Evolutionary conservation across 768 basidiomycete species (phyloP), one percentile per base, ranked within the genome.

Genomic region (Hypsizygus marmoreus): DNA sequence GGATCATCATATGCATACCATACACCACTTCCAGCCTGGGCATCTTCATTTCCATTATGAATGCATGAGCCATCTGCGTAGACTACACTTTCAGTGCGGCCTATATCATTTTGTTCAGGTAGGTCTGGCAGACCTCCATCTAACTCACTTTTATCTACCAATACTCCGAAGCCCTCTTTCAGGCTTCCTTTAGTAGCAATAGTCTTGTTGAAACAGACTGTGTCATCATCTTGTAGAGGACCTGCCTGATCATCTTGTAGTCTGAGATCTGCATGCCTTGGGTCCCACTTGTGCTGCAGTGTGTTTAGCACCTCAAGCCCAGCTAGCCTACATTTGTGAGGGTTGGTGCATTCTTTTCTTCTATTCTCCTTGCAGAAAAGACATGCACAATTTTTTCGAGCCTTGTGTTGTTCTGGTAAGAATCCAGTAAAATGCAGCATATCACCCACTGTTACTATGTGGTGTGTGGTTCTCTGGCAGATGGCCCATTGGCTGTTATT

Each of bases 201-300:
- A 26, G 12, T 24, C 17, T 6, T 19, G 16, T 13, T 10, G 39
- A 20, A 12, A 22, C 13, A 19, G 11, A 22, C 24, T 12, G 12
- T 22, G 14, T 40, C 10, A 12, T 7, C 8, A 7, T 17, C 13
- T 11, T 10, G 10, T 40, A n/a, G n/a, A n/a, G n/a, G n/a, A n/a
- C n/a, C 24, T 17, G 10, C 20, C 6, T 9, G 12, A 22, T 40
- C 11, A 20, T 24, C 9, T 13, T 19, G 12, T 22, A 17, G 16
- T 10, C n/a, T n/a, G n/a, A 17, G 9, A 12, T 7, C 23, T 19
- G n/a, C n/a, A n/a, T n/a, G n/a, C n/a, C 19, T 28, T 3, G 58
- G 61, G 32, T 60, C 43, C 63, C 59, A 62, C 22, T 53, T 58
- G 2, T 41, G 34, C 14, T 47, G 45, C 3, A 65, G 46, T 6